Evolutionary conservation across 345 rosid genomes (phyloP), one percentile per base, ranked within the genome.

Genomic region (Hibiscus trionum): DNA sequence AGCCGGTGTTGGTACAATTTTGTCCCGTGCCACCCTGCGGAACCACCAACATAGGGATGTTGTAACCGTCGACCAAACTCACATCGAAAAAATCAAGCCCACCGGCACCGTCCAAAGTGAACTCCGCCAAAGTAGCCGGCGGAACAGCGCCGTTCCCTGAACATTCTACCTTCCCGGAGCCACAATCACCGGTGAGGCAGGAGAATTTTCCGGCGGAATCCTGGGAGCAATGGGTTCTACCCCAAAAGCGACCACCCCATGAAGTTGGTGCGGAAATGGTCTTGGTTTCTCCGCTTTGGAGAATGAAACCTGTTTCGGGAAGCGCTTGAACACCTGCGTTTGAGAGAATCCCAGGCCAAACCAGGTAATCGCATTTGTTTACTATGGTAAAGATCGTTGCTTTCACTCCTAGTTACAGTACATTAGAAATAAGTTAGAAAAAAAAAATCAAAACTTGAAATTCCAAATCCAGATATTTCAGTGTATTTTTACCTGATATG

Each of bases 191-290:
- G 49, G 99, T 90, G 1, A 73, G 47, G 76, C 99, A 95, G 7
- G 96, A 72, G 83, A 92, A 87, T 70, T 88, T 85, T 2, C 86
- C 85, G 2, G 87, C 14, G 76, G 96, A 69, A 81, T 88, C 97
- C 44, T 82, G 70, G 55, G 90, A 27, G 83, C 99, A 94, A 64
- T 58, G 81, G 14, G 97, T 94, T 11, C 99, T 83, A 11, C 86
- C 99, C 99, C 99, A 94, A 80, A 94, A 78, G 14, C 97, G 84
- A 75, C 99, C 99, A 1, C 91, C 95, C 99, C 99, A 94, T 15
- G 93, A 83, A 1, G 91, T 19, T 0, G 99, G 99, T 5, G 93
- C 88, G 29, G 79, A 26, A 53, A 94, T 67, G 73, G 84, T 56
- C 39, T 75, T 77, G 49, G 89, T 61, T 78, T 92, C 91, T 11